phyloP scores from a whole-genome alignment of 148 eudicot genomes.

The Limonium bicolor region DNA sequence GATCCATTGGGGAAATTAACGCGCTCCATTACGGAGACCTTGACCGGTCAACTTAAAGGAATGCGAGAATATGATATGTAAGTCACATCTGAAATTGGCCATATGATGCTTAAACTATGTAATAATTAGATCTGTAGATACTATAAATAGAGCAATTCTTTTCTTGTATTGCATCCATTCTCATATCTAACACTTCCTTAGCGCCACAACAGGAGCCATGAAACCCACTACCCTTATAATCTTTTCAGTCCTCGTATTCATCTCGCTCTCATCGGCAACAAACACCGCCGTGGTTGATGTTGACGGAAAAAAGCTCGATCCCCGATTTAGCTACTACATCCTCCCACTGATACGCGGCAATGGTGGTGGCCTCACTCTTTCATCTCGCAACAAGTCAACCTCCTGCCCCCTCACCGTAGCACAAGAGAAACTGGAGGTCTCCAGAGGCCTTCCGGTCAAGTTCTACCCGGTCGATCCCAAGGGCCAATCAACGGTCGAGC shows the following conservation, averaged over 20 bases:
- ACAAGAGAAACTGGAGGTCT: slow-evolving; percentile 14
- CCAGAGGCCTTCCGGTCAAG: slow-evolving; percentile 21
- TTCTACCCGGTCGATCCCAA: slow-evolving; percentile 19
- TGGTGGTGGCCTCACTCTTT: slow-evolving; percentile 30
- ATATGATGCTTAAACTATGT: too few species aligned
- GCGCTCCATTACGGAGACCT: too few species aligned
- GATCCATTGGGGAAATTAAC: too few species aligned
- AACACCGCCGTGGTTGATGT: slow-evolving; percentile 10
- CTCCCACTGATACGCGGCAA: slow-evolving; percentile 14
- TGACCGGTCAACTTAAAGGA: too few species aligned
- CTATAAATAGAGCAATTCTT: too few species aligned
- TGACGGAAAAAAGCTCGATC: slow-evolving; percentile 8
- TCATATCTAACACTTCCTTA: too few species aligned
- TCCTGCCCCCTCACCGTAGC: slow-evolving; percentile 26
- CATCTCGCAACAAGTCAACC: slow-evolving; percentile 11
- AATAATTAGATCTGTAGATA: too few species aligned
- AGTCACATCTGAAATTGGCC: too few species aligned
- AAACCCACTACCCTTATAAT: neutral
- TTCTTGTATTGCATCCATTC: too few species aligned
- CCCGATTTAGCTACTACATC: slow-evolving; percentile 11
- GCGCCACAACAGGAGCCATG: too few species aligned
- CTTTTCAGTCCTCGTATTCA: neutral
- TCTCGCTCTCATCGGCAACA: slow-evolving; percentile 1
- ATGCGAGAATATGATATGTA: too few species aligned
- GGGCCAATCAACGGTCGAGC: neutral